Conservation (phyloP, 2,329 filamentous ascomycete genomes). For the Elsinoe perseae region DNA sequence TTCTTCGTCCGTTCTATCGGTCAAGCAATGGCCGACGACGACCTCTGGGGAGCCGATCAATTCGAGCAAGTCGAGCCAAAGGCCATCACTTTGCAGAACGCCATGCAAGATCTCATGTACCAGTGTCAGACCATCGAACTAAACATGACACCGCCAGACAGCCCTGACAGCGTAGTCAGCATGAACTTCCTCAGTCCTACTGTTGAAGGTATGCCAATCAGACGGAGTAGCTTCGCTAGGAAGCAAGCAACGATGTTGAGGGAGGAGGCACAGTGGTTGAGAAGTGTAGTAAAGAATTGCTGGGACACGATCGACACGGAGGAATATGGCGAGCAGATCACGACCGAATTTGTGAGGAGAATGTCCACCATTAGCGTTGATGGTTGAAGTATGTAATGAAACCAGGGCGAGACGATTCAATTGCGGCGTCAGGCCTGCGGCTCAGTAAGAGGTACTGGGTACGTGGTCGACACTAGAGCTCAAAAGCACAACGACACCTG, state of each 20-base stretch:
- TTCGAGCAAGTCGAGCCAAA: slow-evolving; percentile 39
- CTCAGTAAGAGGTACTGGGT: not conserved
- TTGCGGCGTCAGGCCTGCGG: not conserved
- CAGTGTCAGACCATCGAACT: slow-evolving; percentile 37
- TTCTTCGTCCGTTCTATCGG: slow-evolving; percentile 39
- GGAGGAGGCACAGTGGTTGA: slow-evolving; percentile 38
- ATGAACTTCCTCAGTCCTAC: slow-evolving; percentile 16
- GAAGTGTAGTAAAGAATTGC: slow-evolving; percentile 36
- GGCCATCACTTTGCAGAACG: slow-evolving; percentile 35
- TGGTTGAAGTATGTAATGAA: not conserved
- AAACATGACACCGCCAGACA: slow-evolving; percentile 19
- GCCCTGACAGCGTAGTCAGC: slow-evolving; percentile 16
- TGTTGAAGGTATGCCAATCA: slow-evolving; percentile 29
- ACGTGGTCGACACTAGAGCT: not conserved
- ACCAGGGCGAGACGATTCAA: not conserved
- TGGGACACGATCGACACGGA: slow-evolving; percentile 31
- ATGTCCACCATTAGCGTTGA: slow-evolving; percentile 6
- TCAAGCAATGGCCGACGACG: slow-evolving; percentile 34
- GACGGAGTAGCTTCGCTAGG: slow-evolving; percentile 39
- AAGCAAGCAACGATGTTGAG: slow-evolving; percentile 37
- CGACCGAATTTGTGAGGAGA: slow-evolving; percentile 15
- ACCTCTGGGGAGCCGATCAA: slow-evolving; percentile 39
- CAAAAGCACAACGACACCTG: not conserved
- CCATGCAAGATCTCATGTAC: slow-evolving; percentile 40
- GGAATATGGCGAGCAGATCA: slow-evolving; percentile 10